These are phyloP conservation scores for Candida hungchunana DNA, from an alignment of 805 yeast genomes.

Conservation along the genomic window DNA sequence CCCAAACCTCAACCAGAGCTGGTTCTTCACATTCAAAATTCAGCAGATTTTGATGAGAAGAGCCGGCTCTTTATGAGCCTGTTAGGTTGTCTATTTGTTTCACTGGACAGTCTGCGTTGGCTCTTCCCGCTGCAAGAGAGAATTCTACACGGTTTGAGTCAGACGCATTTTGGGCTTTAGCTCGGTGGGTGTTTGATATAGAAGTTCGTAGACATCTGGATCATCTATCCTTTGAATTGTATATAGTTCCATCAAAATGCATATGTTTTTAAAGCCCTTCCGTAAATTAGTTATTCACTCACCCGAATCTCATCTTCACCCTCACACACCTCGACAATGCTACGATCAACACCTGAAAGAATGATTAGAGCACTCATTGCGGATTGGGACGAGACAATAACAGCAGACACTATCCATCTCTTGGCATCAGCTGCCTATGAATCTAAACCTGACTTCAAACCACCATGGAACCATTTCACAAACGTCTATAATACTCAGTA, in stretches of 20 bases:
- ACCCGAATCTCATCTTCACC: background rate
- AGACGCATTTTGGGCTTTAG: constrained; percentile 19
- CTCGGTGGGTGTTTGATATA: constrained; percentile 30
- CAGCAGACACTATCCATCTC: constrained; percentile 51
- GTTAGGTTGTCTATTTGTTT: background rate
- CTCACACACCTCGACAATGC: background rate
- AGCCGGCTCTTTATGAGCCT: constrained; percentile 1
- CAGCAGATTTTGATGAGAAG: constrained; percentile 15
- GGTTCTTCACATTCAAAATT: constrained; percentile 21
- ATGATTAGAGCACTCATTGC: constrained; percentile 32
- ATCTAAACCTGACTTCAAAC: constrained; percentile 33
- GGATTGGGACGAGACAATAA: constrained; percentile 70
- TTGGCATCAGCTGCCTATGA: constrained; percentile 46
- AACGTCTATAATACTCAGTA: constrained; percentile 39
- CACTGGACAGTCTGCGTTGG: constrained; percentile 7
- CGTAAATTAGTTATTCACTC: no score
- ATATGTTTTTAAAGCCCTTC: no score
- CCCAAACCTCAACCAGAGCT: no score
- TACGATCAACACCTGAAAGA: constrained; percentile 1
- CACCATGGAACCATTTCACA: constrained; percentile 41
- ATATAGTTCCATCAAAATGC: background rate
- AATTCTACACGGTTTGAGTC: constrained; percentile 31
- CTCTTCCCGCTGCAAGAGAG: constrained; percentile 22
- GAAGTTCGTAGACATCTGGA: constrained; percentile 28
- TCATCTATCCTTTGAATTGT: background rate